Conservation (phyloP, 805 yeast species). For the Starmerella stigmatis region DNA sequence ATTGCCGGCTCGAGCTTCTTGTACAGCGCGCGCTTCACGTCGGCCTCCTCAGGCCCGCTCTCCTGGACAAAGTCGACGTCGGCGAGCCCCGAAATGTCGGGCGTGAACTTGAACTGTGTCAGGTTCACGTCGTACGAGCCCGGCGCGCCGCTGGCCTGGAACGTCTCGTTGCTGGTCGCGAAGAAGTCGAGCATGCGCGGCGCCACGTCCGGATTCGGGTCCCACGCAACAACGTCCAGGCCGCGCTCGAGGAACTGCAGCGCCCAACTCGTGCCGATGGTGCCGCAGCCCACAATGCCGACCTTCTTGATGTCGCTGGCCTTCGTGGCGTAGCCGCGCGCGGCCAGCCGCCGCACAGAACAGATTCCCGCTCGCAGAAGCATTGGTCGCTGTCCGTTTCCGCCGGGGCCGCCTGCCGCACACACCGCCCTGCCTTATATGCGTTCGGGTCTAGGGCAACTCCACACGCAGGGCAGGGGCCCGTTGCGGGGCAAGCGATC, state of each 20-base stretch:
- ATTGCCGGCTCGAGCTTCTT: conserved; percentile 9
- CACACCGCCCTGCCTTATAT: no score
- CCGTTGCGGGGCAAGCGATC: background rate
- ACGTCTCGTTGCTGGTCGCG: conserved; percentile 9
- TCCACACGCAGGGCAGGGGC: background rate
- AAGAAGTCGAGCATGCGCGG: conserved; percentile 11
- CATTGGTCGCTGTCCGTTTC: no score
- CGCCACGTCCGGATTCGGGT: conserved; percentile 10
- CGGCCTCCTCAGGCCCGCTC: conserved; percentile 15
- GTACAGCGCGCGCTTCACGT: conserved; percentile 11
- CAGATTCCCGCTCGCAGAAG: background rate
- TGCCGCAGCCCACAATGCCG: conserved; percentile 16
- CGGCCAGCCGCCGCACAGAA: background rate
- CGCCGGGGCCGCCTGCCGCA: no score
- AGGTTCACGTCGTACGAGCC: conserved; percentile 1
- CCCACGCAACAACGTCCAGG: conserved; percentile 12
- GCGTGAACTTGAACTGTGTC: conserved; percentile 8
- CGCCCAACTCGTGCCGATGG: conserved; percentile 18
- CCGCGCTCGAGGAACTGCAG: conserved; percentile 14
- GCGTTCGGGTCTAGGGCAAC: background rate
- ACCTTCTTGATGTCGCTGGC: conserved; percentile 9
- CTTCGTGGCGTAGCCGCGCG: background rate
- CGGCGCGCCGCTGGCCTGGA: conserved; percentile 11
- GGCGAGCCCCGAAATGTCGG: background rate
- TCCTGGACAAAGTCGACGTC: conserved; percentile 18